Evolutionary conservation across 2,329 filamentous ascomycete species (phyloP), one percentile per base, ranked within the genome.

Genomic region (Aureobasidium sp.): DNA sequence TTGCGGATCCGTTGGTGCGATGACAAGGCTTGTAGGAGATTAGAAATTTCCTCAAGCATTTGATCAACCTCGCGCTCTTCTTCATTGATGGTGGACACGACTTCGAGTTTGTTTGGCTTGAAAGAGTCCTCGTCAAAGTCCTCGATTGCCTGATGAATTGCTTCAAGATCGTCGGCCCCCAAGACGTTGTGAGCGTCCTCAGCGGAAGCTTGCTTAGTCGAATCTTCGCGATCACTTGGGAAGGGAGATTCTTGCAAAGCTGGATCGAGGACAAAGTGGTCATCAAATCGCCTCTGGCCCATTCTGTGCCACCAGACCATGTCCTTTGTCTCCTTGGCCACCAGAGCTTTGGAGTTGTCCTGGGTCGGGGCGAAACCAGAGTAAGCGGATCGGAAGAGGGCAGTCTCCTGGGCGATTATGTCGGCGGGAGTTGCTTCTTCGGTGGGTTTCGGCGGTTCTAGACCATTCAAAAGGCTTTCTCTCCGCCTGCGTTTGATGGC

Each of bases 1-100:
- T 91, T 89, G 63, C 89, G 87, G 70, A 90, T 91, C 65, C 88
- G 84, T 74, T 93, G 89, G 71, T 90, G 87, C 0, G 89, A 93
- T 25, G 88, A 81, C 9, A 93, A 77, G 1, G 88, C 91, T 71
- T 91, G 85, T 57, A 93, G 83, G 67, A 91, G 78, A 68, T 91
- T 88, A 1, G 87, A 89, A 37, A 91, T 87, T 48, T 90, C 86
- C 62, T 85, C 79, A 32, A 93, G 79, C 42, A 91, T 77, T 75
- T 62, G 73, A 32, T 77, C 68, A 9, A 70, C 68, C 44, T 71
- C 68, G 13, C 69, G 68, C 53, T 70, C 72, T 45, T 77, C 74
- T 32, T 69, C 68, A 13, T 65, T 67, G 34, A 61, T 61, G 25
- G 39, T 55, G 3, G 57, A 62, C 41, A 69, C 63, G 7, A 58